phyloP scores from a whole-genome alignment of 805 yeast species.

The Teunomyces tritomae region DNA sequence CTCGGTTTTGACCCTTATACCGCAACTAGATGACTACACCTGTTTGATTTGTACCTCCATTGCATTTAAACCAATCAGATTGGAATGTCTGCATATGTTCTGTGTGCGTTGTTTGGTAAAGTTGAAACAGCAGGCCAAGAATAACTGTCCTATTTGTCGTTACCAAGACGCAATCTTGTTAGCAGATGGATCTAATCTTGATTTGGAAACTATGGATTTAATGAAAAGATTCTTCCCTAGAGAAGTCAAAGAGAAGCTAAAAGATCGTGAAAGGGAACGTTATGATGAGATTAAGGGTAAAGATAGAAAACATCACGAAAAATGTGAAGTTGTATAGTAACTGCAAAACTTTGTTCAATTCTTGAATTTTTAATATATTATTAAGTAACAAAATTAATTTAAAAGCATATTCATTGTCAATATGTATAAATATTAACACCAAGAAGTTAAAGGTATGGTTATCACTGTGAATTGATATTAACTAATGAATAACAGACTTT shows the following conservation, averaged over 20 bases:
- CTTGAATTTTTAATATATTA: background rate
- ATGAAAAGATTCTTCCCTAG: constrained; percentile 62
- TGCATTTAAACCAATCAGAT: constrained; percentile 69
- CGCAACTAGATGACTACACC: constrained; percentile 72
- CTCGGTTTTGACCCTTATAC: constrained; percentile 54
- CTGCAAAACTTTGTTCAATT: background rate
- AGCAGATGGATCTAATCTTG: constrained; percentile 63
- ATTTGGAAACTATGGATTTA: constrained; percentile 47
- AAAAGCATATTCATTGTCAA: too few relatives aligned
- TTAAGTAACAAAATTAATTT: background rate
- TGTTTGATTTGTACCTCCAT: constrained; percentile 72
- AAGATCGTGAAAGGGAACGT: constrained; percentile 46
- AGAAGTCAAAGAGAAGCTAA: constrained; percentile 62
- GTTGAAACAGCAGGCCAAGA: constrained; percentile 55
- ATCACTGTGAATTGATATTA: too few relatives aligned
- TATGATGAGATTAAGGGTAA: constrained; percentile 29
- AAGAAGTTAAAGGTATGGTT: too few relatives aligned
- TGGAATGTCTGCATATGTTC: constrained; percentile 64
- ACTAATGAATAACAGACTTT: too few relatives aligned
- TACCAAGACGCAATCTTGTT: constrained; percentile 47
- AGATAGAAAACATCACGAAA: constrained; percentile 9
- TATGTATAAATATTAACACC: too few relatives aligned
- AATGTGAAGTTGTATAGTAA: constrained; percentile 16
- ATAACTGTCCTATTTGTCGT: constrained; percentile 69
- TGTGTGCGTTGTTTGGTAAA: constrained; percentile 73